Evolutionary conservation across 176 grass and related monocot genomes (phyloP), one percentile per base, ranked within the genome.

Genomic region (Musa acuminata): DNA sequence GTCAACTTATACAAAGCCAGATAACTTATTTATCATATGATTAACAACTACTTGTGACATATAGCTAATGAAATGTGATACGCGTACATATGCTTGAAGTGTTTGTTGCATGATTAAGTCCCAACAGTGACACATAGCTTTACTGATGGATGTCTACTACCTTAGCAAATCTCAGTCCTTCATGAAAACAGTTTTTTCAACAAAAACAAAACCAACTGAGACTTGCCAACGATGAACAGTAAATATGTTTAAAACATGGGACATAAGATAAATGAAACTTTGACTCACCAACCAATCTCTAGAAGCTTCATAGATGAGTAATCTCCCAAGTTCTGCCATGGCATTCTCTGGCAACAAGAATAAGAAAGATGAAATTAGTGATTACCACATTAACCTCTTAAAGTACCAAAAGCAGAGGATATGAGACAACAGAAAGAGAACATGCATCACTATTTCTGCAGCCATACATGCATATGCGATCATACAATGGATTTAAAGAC

Each of bases 241-340:
- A 3, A 51, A 70, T 26, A 67, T 67, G 9, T 10, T 35, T 21
- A 20, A 70, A 50, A 60, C n/a, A n/a, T 16, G 17, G 25, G 49
- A 12, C 16, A 50, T 19, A 13, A 51, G 8, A 70, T 14, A 50
- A 51, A 70, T 16, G 1, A 65, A 8, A n/a, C 20, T 82, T 1
- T 20, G 48, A 85, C 90, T 82, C 24, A 99, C 95, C 95, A 99
- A 69, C 90, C 84, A 99, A 69, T 99, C 95, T 82, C 90, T 94
- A 23, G 82, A 94, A 55, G 90, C 95, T 83, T 99, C 95, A 11
- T 99, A 99, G 80, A 94, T 91, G 69, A 99, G 90, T 78, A 94
- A 62, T 68, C 90, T 89, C 11, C 95, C 90, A 78, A 99, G 90
- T 78, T 99, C 95, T 8, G 88, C 86, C 95, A 99, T 94, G 43